A percentile compares a stretch with the other conserved stretches of the same genome.
Evolutionary conservation across 257 asterid genomes (phyloP).

Genomic region (Scutellaria minor): DNA sequence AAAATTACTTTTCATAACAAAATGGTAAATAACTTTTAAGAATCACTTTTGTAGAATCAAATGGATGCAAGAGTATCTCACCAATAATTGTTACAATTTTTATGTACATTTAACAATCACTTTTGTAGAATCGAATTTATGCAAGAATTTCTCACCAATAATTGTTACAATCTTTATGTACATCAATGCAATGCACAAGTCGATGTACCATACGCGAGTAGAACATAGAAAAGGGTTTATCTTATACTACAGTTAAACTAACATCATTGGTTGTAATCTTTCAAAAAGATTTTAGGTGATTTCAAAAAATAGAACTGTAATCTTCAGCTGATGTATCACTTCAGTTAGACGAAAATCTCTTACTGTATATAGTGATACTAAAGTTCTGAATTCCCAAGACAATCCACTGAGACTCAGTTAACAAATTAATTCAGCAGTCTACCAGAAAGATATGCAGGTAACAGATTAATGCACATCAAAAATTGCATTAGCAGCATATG

Average conservation of each 20-base stretch:
- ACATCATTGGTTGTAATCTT: not conserved
- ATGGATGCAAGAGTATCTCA: not conserved
- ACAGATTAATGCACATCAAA: conserved; percentile 22
- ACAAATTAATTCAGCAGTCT: conserved; percentile 12
- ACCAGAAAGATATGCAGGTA: conserved; percentile 17
- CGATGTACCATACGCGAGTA: not conserved
- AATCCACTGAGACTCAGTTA: not conserved
- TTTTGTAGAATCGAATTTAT: not conserved
- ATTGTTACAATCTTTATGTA: not conserved
- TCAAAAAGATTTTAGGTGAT: not conserved
- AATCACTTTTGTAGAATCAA: not conserved
- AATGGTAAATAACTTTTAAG: not conserved
- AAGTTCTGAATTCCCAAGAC: not conserved
- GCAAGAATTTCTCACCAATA: not conserved
- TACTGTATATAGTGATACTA: not conserved
- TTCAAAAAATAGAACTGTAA: not conserved
- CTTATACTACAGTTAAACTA: not conserved
- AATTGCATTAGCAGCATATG: conserved; percentile 18
- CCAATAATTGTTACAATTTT: not conserved
- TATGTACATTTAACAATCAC: not conserved
- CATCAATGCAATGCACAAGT: not conserved
- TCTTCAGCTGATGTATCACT: not conserved
- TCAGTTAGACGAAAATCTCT: not conserved
- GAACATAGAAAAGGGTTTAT: not conserved
- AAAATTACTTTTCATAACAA: not conserved